phyloP scores from a whole-genome alignment of 139 green algal species.

The Micractinium sp. region DNA sequence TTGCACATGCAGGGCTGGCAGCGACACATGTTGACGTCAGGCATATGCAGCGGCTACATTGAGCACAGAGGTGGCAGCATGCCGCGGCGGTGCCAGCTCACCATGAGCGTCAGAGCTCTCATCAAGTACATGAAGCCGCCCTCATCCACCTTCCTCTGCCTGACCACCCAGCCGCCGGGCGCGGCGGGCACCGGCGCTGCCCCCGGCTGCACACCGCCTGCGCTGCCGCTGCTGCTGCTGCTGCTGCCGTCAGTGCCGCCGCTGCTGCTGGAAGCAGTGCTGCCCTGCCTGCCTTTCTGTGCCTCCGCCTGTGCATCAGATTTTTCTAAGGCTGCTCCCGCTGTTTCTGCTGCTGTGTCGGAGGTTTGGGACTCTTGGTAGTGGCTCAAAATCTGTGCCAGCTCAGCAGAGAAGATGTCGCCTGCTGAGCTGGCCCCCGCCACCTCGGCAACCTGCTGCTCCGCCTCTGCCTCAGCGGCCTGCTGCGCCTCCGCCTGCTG shows the following conservation, averaged over 20 bases:
- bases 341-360: neutral
- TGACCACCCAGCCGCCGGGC: neutral
- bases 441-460: too few species aligned
- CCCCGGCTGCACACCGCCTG: neutral
- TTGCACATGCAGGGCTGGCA: neutral
- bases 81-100: neutral
- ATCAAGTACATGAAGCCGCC: slow-evolving; percentile 20
- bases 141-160: slow-evolving; percentile 1
- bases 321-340: neutral
- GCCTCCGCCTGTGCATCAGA: neutral
- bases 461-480: neutral
- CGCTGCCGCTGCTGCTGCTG: neutral
- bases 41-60: too few species aligned
- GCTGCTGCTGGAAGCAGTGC: neutral
- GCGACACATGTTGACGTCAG: too few species aligned
- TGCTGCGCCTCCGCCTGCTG: neutral
- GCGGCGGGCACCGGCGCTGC: neutral
- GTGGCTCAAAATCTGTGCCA: slow-evolving; percentile 12
- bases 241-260: neutral
- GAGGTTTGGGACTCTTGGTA: neutral
- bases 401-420: slow-evolving; percentile 30
- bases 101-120: slow-evolving; percentile 2
- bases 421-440: neutral
- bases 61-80: neutral
- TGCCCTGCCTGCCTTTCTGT: neutral